Evolutionary conservation across 2,329 filamentous ascomycete species (phyloP).

Genomic region (Colletotrichum aenigma): DNA sequence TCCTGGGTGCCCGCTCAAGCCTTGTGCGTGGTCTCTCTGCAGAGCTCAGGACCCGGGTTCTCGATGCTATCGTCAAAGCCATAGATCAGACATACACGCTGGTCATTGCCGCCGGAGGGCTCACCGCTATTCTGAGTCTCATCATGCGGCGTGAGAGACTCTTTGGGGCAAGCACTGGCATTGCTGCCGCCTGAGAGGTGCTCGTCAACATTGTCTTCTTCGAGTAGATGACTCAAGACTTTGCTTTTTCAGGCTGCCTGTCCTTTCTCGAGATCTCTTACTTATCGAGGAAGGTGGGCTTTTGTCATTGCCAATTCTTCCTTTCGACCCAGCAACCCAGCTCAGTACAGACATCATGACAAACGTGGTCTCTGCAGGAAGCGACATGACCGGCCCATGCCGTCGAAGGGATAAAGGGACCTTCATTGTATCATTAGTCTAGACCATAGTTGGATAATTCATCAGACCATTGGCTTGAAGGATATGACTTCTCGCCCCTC

Average conservation of each 20-base stretch:
- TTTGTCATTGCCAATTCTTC: background rate
- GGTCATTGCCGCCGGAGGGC: conserved; percentile 33
- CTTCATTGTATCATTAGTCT: background rate
- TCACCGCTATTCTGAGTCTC: conserved; percentile 32
- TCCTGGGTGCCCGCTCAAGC: background rate
- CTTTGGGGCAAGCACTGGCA: conserved; percentile 20
- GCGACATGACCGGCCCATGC: background rate
- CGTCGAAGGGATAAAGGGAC: background rate
- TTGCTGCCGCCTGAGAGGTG: background rate
- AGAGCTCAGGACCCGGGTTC: background rate
- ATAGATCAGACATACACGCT: conserved; percentile 30
- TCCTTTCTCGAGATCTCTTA: background rate
- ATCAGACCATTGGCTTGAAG: background rate
- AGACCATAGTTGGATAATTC: background rate
- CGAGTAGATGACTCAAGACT: background rate
- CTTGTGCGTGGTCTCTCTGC: background rate
- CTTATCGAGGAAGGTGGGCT: no score
- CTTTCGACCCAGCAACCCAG: background rate
- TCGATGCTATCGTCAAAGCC: background rate
- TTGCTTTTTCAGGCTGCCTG: background rate
- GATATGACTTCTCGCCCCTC: background rate
- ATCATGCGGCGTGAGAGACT: conserved; percentile 38
- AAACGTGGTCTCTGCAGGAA: background rate
- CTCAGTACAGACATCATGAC: background rate
- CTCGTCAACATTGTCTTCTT: background rate